Percentiles rank a stretch among this genome's conserved stretches.
phyloP scores from a whole-genome alignment of 345 rosid species.

The Kandelia obovata region DNA sequence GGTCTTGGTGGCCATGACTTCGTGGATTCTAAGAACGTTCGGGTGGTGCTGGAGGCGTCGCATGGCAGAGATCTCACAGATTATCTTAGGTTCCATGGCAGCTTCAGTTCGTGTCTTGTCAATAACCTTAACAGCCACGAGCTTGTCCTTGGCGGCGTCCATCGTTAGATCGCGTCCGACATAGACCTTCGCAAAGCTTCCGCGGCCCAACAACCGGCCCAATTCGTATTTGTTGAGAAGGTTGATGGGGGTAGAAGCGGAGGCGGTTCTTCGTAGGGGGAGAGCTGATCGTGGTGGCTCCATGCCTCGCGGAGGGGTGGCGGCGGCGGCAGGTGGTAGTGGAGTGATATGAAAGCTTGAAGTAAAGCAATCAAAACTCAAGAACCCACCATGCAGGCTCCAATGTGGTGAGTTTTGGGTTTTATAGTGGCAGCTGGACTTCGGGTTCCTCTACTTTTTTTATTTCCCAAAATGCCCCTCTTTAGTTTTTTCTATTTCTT shows the following conservation, averaged over 20 bases:
- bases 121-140: slow-evolving; percentile 64
- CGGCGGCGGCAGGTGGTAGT: no score
- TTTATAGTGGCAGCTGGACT: not conserved
- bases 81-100: slow-evolving; percentile 54
- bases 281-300: slow-evolving; percentile 12
- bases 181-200: slow-evolving; percentile 69
- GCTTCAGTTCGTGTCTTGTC: slow-evolving; percentile 47
- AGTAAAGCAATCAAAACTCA: not conserved
- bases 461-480: not conserved
- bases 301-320: slow-evolving; percentile 2
- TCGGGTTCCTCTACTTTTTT: not conserved
- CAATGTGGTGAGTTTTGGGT: not conserved
- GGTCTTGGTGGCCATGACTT: slow-evolving; percentile 80
- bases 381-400: not conserved
- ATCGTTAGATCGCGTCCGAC: slow-evolving; percentile 49
- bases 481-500: no score
- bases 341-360: not conserved
- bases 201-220: slow-evolving; percentile 60
- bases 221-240: slow-evolving; percentile 66
- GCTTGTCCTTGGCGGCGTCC: not conserved
- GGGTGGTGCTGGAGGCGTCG: slow-evolving; percentile 77
- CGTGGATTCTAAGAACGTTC: slow-evolving; percentile 66
- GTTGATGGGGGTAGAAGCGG: slow-evolving; percentile 17
- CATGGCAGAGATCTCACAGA: slow-evolving; percentile 80
- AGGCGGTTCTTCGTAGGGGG: slow-evolving; percentile 13